These are phyloP conservation scores for Boletus fagicola DNA, from an alignment of 768 basidiomycete genomes.

Conservation along the genomic window DNA sequence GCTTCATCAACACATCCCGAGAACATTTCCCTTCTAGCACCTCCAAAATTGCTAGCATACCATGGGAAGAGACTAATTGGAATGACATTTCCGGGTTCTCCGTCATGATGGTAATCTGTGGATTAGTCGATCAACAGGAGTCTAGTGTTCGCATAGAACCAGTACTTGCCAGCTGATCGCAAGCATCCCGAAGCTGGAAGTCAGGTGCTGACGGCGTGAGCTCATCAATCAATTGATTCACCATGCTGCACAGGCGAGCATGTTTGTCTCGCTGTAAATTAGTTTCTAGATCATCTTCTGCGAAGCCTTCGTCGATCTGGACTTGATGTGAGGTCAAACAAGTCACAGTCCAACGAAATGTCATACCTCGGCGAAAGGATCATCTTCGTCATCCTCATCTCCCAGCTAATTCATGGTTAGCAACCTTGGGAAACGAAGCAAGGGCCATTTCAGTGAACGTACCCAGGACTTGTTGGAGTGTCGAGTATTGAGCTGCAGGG, in stretches of 20 bases:
- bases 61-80: conserved; percentile 90
- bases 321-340: conserved; percentile 4
- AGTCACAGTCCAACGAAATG: background rate
- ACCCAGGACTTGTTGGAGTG: conserved; percentile 93
- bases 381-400: conserved; percentile 87
- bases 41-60: conserved; percentile 92
- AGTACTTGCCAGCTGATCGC: conserved; percentile 75
- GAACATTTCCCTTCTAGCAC: conserved; percentile 86
- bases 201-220: conserved; percentile 80
- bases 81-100: conserved; percentile 83
- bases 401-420: conserved; percentile 48
- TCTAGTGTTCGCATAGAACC: background rate
- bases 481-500: conserved; percentile 80
- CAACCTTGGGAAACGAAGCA: background rate
- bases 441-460: conserved; percentile 15
- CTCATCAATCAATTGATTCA: conserved; percentile 84
- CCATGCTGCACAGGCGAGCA: conserved; percentile 77
- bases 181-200: conserved; percentile 78
- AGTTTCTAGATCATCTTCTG: conserved; percentile 87
- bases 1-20: conserved; percentile 79
- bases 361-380: conserved; percentile 90
- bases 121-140: background rate
- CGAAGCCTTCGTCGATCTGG: conserved; percentile 91
- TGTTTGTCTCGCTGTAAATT: conserved; percentile 93
- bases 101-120: conserved; percentile 68